phyloP scores from a whole-genome alignment of 1,284 basidiomycete genomes.

The Flammula alnicola region DNA sequence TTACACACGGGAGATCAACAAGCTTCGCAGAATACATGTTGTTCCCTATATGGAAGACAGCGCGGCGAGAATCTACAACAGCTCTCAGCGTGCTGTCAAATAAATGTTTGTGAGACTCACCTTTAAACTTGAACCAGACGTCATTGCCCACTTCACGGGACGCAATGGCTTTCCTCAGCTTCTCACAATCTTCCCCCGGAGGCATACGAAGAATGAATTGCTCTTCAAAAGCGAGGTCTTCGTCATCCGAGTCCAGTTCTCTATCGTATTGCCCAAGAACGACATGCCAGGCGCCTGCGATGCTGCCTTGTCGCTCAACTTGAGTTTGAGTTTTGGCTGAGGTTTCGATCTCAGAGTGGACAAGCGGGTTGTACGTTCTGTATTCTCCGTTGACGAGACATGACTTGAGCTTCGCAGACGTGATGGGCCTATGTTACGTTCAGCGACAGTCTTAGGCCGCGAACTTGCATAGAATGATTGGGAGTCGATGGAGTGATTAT shows the following conservation, averaged over 20 bases:
- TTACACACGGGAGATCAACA: conserved; percentile 93
- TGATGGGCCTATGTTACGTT: conserved; percentile 43
- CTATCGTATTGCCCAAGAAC: conserved; percentile 89
- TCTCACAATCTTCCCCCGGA: conserved; percentile 80
- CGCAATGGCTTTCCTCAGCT: conserved; percentile 80
- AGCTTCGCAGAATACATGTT: conserved; percentile 89
- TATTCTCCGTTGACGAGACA: conserved; percentile 32
- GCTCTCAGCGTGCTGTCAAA: not conserved
- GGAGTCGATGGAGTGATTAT: conserved; percentile 18
- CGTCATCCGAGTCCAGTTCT: conserved; percentile 93
- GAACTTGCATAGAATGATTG: conserved; percentile 24
- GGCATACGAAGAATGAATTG: conserved; percentile 96
- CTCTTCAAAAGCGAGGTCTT: conserved; percentile 96
- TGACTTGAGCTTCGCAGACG: conserved; percentile 48
- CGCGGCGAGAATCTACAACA: conserved; percentile 84
- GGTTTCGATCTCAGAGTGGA: conserved; percentile 50
- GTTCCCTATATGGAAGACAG: conserved; percentile 87
- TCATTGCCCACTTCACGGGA: conserved; percentile 82
- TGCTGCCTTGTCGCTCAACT: conserved; percentile 79
- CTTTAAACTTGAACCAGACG: conserved; percentile 99
- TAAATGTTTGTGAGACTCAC: conserved; percentile 41
- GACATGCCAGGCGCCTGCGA: conserved; percentile 79
- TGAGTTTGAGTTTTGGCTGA: conserved; percentile 82
- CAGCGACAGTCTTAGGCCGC: conserved; percentile 40
- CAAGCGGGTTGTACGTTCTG: conserved; percentile 55